Evolutionary conservation across 192 early-diverging fungal genomes (phyloP).

Genomic region (Coemansia sp.): DNA sequence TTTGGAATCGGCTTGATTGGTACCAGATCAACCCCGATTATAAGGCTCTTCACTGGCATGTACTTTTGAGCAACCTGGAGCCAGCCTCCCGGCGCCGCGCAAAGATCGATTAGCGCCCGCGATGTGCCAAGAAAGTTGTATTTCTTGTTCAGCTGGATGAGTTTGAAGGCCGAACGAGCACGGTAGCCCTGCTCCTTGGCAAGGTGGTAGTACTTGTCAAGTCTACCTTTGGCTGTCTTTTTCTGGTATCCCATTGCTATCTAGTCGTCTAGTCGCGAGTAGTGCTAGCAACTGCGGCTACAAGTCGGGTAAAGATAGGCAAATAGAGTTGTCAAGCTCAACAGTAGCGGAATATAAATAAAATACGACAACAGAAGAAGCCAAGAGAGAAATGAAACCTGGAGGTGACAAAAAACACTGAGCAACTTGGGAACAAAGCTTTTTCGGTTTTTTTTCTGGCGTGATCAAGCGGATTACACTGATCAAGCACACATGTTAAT

Average conservation of each 20-base stretch:
- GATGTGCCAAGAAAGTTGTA: constrained; percentile 93
- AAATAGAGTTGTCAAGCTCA: background rate
- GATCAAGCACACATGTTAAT: too few species aligned
- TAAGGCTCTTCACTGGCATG: constrained; percentile 95
- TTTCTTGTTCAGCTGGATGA: constrained; percentile 99
- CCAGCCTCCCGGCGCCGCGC: constrained; percentile 98
- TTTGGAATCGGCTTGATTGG: constrained; percentile 96
- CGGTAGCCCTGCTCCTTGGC: constrained; percentile 99
- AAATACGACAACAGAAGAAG: background rate
- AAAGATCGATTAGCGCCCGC: constrained; percentile 91
- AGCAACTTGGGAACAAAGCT: too few species aligned
- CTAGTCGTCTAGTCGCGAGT: too few species aligned
- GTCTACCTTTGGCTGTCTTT: constrained; percentile 83
- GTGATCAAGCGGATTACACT: too few species aligned
- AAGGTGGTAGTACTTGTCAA: constrained; percentile 99
- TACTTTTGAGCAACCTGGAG: constrained; percentile 96
- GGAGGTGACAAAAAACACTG: too few species aligned
- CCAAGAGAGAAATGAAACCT: constrained; percentile 2
- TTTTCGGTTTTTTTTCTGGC: too few species aligned
- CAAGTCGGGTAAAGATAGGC: background rate
- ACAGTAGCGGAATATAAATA: background rate
- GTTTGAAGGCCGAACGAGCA: constrained; percentile 98
- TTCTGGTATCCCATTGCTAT: constrained; percentile 56
- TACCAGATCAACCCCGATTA: constrained; percentile 92
- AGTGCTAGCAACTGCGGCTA: constrained; percentile 1